These are phyloP conservation scores for Taiozyma sp. DNA, from an alignment of 1,139 yeast genomes.

Conservation along the genomic window DNA sequence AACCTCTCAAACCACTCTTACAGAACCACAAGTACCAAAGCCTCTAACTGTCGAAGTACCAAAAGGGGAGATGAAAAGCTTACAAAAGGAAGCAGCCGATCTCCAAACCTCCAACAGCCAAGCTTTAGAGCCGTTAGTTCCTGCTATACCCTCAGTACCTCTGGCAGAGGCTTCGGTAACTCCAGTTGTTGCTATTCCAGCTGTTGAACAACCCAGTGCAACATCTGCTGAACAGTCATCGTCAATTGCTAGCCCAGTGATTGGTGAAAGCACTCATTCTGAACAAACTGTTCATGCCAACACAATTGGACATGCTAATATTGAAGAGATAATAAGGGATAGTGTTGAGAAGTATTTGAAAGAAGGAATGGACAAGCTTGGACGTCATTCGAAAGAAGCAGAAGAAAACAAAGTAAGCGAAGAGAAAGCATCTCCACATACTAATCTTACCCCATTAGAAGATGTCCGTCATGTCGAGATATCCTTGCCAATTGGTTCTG, in stretches of 20 bases:
- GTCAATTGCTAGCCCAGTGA: background rate
- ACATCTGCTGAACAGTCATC: background rate
- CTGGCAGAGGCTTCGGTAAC: background rate
- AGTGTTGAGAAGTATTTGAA: slow-evolving; percentile 7
- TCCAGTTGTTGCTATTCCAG: background rate
- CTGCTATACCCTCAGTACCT: background rate
- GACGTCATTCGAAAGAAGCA: background rate
- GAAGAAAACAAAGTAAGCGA: background rate
- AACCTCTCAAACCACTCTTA: background rate
- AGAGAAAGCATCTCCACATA: background rate
- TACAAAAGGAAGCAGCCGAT: background rate
- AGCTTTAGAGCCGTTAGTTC: background rate
- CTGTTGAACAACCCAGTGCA: background rate
- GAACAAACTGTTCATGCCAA: background rate
- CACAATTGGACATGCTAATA: background rate
- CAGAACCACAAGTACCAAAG: background rate
- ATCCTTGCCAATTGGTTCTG: background rate
- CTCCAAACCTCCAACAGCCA: background rate
- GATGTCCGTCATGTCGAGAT: background rate
- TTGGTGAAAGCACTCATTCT: background rate
- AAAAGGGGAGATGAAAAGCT: background rate
- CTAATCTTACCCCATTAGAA: background rate
- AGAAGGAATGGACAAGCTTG: slow-evolving; percentile 3
- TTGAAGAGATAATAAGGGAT: slow-evolving; percentile 5
- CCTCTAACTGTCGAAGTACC: background rate